Conservation (phyloP, 129 eudicot genomes). For the Arctium lappa region DNA sequence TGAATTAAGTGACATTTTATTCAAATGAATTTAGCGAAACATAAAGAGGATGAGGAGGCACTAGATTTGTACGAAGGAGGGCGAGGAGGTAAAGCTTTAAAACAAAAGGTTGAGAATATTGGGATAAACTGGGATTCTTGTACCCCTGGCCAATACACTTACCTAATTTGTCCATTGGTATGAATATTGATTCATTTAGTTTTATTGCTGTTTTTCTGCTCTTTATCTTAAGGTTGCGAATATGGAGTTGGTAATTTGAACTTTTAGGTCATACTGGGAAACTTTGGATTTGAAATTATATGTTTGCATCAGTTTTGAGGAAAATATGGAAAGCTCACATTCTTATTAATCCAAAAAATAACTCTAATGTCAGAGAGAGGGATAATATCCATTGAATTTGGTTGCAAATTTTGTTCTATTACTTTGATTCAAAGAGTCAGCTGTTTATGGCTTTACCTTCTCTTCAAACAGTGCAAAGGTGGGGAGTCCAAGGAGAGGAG, state of each 20-base stretch:
- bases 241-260: neutral
- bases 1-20: neutral
- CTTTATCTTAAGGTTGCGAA: neutral
- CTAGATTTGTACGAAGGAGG: conserved; percentile 21
- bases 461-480: conserved; percentile 68
- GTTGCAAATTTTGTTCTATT: conserved; percentile 1
- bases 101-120: conserved; percentile 41
- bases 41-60: conserved; percentile 27
- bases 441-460: conserved; percentile 3
- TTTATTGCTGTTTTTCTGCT: neutral
- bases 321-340: neutral
- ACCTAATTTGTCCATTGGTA: conserved; percentile 64
- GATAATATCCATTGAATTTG: neutral
- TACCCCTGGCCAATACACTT: conserved; percentile 55
- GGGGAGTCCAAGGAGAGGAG: conserved; percentile 53
- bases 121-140: conserved; percentile 44
- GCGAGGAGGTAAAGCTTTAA: conserved; percentile 15
- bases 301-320: neutral
- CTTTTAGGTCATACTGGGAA: neutral
- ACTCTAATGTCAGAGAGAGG: neutral
- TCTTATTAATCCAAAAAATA: neutral
- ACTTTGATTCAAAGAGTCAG: neutral
- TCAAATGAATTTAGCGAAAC: conserved; percentile 16
- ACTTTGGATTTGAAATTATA: neutral
- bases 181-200: neutral